A percentile compares a stretch with the other conserved stretches of the same genome.
phyloP scores from a whole-genome alignment of 2,329 filamentous ascomycete species.

The Botryosphaeria dothidea region DNA sequence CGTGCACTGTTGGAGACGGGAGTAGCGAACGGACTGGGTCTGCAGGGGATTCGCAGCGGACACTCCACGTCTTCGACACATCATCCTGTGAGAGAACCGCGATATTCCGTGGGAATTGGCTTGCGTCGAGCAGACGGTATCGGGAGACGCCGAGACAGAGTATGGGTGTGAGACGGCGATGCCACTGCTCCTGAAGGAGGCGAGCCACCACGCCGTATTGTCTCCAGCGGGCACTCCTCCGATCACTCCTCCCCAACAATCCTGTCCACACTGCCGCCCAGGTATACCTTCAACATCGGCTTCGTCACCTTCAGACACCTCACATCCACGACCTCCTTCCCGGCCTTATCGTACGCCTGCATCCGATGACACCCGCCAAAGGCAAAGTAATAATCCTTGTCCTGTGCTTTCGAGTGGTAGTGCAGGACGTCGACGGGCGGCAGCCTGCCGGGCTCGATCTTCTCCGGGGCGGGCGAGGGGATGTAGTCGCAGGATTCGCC shows the following conservation, averaged over 20 bases:
- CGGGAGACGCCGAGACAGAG: too few species aligned
- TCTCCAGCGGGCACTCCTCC: too few species aligned
- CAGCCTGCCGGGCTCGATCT: slow-evolving; percentile 18
- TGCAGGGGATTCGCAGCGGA: too few species aligned
- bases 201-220: not conserved
- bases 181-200: not conserved
- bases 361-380: slow-evolving; percentile 21
- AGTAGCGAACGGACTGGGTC: too few species aligned
- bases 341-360: slow-evolving; percentile 20
- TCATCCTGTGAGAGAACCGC: too few species aligned
- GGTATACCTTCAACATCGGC: slow-evolving; percentile 21
- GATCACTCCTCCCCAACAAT: slow-evolving; percentile 18
- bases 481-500: slow-evolving; percentile 18
- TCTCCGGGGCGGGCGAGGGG: slow-evolving; percentile 16
- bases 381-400: slow-evolving; percentile 19
- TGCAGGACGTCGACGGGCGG: slow-evolving; percentile 22
- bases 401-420: slow-evolving; percentile 12
- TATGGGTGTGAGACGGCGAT: too few species aligned
- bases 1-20: too few species aligned
- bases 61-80: too few species aligned
- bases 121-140: too few species aligned
- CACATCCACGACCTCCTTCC: slow-evolving; percentile 13
- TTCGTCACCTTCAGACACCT: slow-evolving; percentile 19
- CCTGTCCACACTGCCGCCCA: slow-evolving; percentile 19
- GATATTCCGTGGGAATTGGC: too few species aligned